Conservation (phyloP, 2,329 filamentous ascomycete genomes). For the Nemania serpens region DNA sequence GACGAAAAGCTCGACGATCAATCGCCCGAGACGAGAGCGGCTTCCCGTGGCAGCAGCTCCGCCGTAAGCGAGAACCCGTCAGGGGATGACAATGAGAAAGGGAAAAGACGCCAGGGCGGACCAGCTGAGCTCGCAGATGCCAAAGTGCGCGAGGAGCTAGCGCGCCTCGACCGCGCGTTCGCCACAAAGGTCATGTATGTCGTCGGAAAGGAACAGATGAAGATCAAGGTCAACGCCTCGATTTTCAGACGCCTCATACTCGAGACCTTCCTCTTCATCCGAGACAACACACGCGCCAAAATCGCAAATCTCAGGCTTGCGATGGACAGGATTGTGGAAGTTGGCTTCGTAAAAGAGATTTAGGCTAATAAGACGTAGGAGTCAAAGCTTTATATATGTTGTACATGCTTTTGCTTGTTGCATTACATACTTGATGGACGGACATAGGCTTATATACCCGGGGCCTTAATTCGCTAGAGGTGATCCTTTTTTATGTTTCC, state of each 20-base stretch:
- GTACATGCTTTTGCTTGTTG: not conserved
- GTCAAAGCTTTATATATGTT: not conserved
- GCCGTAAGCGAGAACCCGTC: slow-evolving; percentile 11
- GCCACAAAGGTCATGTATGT: slow-evolving; percentile 58
- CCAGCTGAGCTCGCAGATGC: slow-evolving; percentile 37
- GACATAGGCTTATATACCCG: not conserved
- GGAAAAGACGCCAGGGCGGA: slow-evolving; percentile 8
- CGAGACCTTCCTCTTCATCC: slow-evolving; percentile 64
- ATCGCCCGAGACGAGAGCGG: slow-evolving; percentile 11
- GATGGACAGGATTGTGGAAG: slow-evolving; percentile 66
- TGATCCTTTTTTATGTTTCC: not conserved
- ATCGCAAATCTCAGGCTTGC: slow-evolving; percentile 65
- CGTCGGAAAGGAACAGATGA: slow-evolving; percentile 67
- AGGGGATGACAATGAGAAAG: slow-evolving; percentile 4
- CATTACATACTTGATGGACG: not conserved
- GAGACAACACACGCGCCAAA: slow-evolving; percentile 69
- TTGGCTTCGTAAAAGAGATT: slow-evolving; percentile 72
- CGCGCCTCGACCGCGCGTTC: slow-evolving; percentile 49
- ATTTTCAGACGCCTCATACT: slow-evolving; percentile 54
- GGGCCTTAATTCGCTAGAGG: not conserved
- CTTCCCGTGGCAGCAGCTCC: slow-evolving; percentile 13
- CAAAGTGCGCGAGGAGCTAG: slow-evolving; percentile 46
- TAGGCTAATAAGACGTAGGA: slow-evolving; percentile 21
- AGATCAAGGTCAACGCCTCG: slow-evolving; percentile 46
- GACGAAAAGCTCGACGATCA: slow-evolving; percentile 19